Evolutionary conservation across 441 rosid genomes (phyloP).

Genomic region (Jatropha podagrica): DNA sequence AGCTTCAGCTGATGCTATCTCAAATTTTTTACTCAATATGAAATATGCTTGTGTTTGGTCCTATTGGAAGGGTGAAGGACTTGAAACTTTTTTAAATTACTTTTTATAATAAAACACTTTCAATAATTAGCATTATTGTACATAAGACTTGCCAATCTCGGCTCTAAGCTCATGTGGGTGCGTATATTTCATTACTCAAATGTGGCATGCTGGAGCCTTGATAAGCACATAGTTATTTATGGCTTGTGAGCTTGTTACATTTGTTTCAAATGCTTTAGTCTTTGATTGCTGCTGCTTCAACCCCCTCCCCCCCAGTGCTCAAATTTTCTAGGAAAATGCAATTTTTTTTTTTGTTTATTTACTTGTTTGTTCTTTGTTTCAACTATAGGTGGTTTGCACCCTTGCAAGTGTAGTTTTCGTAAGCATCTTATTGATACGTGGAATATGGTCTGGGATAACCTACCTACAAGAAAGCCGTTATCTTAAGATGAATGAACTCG

Average conservation of each 20-base stretch:
- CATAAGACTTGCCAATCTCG: not conserved
- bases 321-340: not conserved
- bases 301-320: not conserved
- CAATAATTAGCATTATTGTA: not conserved
- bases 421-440: constrained; percentile 82
- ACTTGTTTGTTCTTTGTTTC: not conserved
- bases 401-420: constrained; percentile 80
- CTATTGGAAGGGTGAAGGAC: not conserved
- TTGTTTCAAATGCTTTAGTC: not conserved
- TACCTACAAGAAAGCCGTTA: constrained; percentile 69
- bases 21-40: not conserved
- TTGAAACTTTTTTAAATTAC: not conserved
- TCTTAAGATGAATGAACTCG: constrained; percentile 37
- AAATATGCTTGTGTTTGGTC: not conserved
- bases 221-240: not conserved
- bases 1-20: not conserved
- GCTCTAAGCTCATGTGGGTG: not conserved
- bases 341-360: not conserved
- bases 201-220: not conserved
- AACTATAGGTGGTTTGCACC: constrained; percentile 77
- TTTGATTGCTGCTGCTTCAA: not conserved
- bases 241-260: not conserved
- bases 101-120: not conserved
- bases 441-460: constrained; percentile 66
- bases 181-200: not conserved